phyloP scores from a whole-genome alignment of 2,329 filamentous ascomycete species.

The Stenocarpella maydis region DNA sequence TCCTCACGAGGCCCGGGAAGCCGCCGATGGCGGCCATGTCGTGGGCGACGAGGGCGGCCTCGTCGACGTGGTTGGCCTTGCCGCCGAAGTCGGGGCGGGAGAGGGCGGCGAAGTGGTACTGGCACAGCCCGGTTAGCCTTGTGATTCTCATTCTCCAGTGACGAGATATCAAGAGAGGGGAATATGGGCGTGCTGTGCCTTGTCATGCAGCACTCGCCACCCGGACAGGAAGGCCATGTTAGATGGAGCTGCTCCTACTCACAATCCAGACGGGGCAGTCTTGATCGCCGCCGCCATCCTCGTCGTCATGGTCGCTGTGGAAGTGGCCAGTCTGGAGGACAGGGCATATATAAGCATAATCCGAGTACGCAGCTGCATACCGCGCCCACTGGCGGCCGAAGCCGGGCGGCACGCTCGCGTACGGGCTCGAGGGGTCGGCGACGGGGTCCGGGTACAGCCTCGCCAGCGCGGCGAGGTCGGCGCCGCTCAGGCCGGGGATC shows the following conservation, averaged over 20 bases:
- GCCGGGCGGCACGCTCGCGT: conserved; percentile 47
- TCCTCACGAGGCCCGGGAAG: conserved; percentile 48
- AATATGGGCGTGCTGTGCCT: conserved; percentile 42
- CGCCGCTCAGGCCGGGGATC: conserved; percentile 61
- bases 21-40: conserved; percentile 47
- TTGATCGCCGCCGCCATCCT: not conserved
- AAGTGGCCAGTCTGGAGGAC: conserved; percentile 66
- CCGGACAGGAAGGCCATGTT: not conserved
- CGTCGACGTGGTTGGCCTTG: conserved; percentile 58
- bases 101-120: conserved; percentile 64
- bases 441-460: conserved; percentile 69
- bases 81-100: conserved; percentile 36
- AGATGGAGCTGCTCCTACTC: not conserved
- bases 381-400: conserved; percentile 65
- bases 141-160: not conserved
- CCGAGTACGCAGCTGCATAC: conserved; percentile 67
- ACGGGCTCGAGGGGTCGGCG: conserved; percentile 50
- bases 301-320: conserved; percentile 31
- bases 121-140: conserved; percentile 46
- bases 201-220: not conserved
- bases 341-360: conserved; percentile 72
- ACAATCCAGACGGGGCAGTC: conserved; percentile 16
- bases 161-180: conserved; percentile 38
- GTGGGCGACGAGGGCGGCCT: conserved; percentile 53
- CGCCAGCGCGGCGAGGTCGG: conserved; percentile 64